These are phyloP conservation scores for Colletotrichum karsti DNA, from an alignment of 2,329 filamentous ascomycete genomes.

Conservation along the genomic window DNA sequence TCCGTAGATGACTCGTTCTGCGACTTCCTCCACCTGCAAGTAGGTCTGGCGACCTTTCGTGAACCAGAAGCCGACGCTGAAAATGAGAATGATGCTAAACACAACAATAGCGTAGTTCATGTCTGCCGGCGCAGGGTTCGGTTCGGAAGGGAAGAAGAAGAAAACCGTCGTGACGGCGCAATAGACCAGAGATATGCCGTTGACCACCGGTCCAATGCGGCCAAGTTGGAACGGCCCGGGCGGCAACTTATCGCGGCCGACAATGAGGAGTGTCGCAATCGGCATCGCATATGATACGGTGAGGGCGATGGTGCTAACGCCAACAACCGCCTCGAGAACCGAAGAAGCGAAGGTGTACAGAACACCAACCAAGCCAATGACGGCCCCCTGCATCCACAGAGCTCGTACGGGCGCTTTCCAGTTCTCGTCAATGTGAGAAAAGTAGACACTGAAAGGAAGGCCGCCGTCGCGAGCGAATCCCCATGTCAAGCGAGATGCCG, in stretches of 20 bases:
- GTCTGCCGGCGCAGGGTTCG: conserved; percentile 53
- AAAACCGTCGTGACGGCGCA: conserved; percentile 61
- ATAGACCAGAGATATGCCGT: conserved; percentile 60
- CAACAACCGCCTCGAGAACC: conserved; percentile 61
- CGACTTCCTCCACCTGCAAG: conserved; percentile 8
- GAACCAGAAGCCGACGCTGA: conserved; percentile 60
- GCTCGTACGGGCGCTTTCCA: conserved; percentile 63
- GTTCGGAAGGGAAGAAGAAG: conserved; percentile 60
- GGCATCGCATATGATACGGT: conserved; percentile 55
- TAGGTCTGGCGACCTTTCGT: conserved; percentile 51
- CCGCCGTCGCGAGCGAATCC: conserved; percentile 62
- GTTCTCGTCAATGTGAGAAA: conserved; percentile 50
- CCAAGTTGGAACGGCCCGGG: not conserved
- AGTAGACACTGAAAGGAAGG: conserved; percentile 52
- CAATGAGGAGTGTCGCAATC: not conserved
- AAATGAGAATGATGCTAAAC: conserved; percentile 62
- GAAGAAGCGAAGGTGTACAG: conserved; percentile 63
- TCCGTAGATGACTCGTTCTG: not conserved
- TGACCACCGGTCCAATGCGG: conserved; percentile 38
- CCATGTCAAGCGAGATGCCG: conserved; percentile 61
- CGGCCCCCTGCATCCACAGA: conserved; percentile 58
- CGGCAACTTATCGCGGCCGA: not conserved
- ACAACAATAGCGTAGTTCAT: conserved; percentile 68
- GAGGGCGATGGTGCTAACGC: conserved; percentile 64
- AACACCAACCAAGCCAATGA: conserved; percentile 55